Evolutionary conservation across 1,284 basidiomycete genomes (phyloP).

Genomic region (Marasmius fiardii): DNA sequence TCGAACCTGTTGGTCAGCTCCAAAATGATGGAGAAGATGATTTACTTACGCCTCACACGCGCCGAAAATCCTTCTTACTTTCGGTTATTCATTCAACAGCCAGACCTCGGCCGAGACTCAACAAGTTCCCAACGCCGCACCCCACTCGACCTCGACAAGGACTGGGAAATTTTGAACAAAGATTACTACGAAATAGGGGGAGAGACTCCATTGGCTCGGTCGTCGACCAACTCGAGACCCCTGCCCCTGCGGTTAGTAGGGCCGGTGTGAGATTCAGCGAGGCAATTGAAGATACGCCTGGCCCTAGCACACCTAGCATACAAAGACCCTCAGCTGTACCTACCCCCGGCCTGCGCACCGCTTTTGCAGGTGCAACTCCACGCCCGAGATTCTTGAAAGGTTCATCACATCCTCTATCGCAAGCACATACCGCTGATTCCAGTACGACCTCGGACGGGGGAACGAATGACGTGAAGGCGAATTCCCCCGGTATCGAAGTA

Average conservation of each 20-base stretch:
- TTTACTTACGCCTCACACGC: constrained; percentile 59
- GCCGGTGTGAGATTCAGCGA: not conserved
- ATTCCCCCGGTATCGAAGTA: not conserved
- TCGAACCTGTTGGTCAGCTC: constrained; percentile 22
- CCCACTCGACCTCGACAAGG: constrained; percentile 24
- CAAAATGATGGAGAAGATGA: constrained; percentile 26
- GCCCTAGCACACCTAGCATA: constrained; percentile 14
- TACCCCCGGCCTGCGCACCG: constrained; percentile 35
- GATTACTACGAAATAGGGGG: not conserved
- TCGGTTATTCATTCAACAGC: constrained; percentile 75
- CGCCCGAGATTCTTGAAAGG: constrained; percentile 34
- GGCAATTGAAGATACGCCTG: constrained; percentile 25
- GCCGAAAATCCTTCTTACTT: constrained; percentile 71
- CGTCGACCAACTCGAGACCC: not conserved
- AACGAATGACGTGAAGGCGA: constrained; percentile 9
- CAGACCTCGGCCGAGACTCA: constrained; percentile 55
- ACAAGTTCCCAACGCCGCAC: constrained; percentile 58
- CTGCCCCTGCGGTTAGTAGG: not conserved
- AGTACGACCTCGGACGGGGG: constrained; percentile 30
- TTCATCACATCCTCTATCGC: constrained; percentile 66
- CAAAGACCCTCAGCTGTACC: constrained; percentile 18
- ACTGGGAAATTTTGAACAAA: not conserved
- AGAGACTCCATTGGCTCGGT: constrained; percentile 2
- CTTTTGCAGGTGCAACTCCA: constrained; percentile 64
- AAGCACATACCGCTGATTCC: constrained; percentile 36